A percentile compares a stretch with the other conserved stretches of the same genome.
These are phyloP conservation scores for Suillus tomentosus DNA, from an alignment of 768 basidiomycete species.

Conservation along the genomic window DNA sequence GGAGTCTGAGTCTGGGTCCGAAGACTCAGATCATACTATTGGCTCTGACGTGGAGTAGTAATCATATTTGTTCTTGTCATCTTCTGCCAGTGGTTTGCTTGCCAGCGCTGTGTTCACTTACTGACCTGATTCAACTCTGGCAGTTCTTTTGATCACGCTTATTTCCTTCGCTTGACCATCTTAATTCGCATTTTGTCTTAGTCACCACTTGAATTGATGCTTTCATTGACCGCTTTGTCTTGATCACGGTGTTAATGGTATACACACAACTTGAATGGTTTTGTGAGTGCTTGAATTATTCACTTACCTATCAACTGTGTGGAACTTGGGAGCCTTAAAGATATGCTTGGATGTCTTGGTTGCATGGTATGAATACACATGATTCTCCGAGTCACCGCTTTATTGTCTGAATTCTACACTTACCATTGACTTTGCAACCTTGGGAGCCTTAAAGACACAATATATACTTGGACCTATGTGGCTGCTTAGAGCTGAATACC, in stretches of 20 bases:
- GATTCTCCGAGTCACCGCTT: background rate
- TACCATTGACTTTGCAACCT: background rate
- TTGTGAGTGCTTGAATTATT: background rate
- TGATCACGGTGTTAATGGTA: background rate
- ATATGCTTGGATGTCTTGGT: background rate
- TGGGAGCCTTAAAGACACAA: background rate
- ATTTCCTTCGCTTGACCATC: background rate
- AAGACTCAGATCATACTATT: background rate
- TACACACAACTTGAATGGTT: background rate
- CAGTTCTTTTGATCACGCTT: background rate
- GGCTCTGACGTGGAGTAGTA: too few species aligned
- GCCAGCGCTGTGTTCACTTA: background rate
- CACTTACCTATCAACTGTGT: slow-evolving; percentile 1
- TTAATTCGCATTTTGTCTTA: background rate
- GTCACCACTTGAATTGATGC: slow-evolving; percentile 3
- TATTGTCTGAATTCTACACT: background rate
- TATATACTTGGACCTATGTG: background rate
- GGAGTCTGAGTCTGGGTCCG: background rate
- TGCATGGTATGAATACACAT: background rate
- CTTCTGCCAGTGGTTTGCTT: too few species aligned
- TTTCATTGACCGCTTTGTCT: background rate
- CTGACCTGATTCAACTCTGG: slow-evolving; percentile 3
- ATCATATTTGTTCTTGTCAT: too few species aligned
- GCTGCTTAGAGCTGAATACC: background rate
- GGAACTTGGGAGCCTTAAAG: background rate